Base-by-base conservation (phyloP, 1,284 basidiomycete species). In the Marasmius sp. region DNA sequence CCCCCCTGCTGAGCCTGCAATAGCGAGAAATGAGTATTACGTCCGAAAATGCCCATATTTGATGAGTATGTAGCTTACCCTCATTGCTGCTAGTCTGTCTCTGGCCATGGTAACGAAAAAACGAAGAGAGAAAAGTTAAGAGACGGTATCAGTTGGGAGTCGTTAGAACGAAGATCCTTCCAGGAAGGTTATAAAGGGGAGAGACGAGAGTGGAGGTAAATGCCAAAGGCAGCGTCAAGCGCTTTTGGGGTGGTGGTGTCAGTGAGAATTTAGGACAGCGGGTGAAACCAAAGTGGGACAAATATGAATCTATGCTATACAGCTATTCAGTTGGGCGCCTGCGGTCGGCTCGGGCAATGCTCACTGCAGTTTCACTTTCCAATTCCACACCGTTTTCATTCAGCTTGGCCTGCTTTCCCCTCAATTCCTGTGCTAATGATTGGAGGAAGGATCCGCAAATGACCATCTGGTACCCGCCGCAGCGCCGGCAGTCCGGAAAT, bases 41-140 rank as follows among this genome's bases (percentile, higher is more conserved):
- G 50, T 49, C 27, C n/a, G 58, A 52, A 49, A 37, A 7, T 27
- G 50, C 36, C 49, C 18, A 45, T 50, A 52, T 16, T 27, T 27
- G 27, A 27, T 27, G 18, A 34, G 10, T 56, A 20, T 6, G 12
- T n/a, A 6, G 75, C 80, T 67, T 66, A 92, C 92, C 78, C 91
- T 87, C 85, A 92, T 85, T 65, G 89, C 91, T 71, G 91, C 89
- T 67, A 93, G 83, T 83, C 91, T 87, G 79, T 93, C 91, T 82
- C 88, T 85, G 65, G 88, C 87, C 89, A 93, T 93, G 34, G 22
- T 47, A 27, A 41, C 41, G 2, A 33, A 8, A 56, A 47, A 60
- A 27, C 5, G 27, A 27, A 10, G 43, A 50, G 20, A 43, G 6
- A 51, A 22, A 34, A 34, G 51, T 54, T 54, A 38, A 54, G 14